Evolutionary conservation across 305 asterid species (phyloP).

Genomic region (Fraxinus sp.): DNA sequence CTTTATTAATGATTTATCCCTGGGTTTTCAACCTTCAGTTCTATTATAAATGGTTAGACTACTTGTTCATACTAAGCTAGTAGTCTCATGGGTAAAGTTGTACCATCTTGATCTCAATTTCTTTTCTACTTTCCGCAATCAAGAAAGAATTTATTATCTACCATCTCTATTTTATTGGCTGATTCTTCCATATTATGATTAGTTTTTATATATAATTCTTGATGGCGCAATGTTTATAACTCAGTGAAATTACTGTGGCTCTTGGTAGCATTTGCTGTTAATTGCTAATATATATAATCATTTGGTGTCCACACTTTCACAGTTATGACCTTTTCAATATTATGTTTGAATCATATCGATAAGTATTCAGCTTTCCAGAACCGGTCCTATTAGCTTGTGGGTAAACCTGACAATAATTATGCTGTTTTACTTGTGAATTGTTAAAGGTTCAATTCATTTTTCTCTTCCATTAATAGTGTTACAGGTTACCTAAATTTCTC

Average conservation of each 20-base stretch:
- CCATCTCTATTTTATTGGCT: background rate
- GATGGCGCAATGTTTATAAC: background rate
- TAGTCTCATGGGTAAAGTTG: background rate
- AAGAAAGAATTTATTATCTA: background rate
- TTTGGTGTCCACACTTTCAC: background rate
- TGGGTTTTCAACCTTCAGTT: background rate
- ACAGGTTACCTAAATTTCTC: constrained; percentile 86
- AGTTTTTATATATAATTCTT: background rate
- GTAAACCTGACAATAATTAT: background rate
- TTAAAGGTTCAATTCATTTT: constrained; percentile 22
- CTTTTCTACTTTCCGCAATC: background rate
- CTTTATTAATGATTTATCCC: background rate
- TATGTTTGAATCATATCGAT: background rate
- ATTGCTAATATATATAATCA: background rate
- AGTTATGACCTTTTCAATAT: background rate
- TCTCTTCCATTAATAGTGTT: constrained; percentile 43
- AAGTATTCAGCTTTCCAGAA: background rate
- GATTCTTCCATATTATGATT: background rate
- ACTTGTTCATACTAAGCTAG: background rate
- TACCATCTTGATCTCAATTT: background rate
- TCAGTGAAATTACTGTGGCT: background rate
- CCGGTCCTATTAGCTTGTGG: background rate
- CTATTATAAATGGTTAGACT: background rate
- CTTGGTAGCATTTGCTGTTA: background rate
- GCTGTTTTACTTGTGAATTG: background rate